Conservation (phyloP, 2,329 filamentous ascomycete genomes). For the Chaetomiaceae sp. region DNA sequence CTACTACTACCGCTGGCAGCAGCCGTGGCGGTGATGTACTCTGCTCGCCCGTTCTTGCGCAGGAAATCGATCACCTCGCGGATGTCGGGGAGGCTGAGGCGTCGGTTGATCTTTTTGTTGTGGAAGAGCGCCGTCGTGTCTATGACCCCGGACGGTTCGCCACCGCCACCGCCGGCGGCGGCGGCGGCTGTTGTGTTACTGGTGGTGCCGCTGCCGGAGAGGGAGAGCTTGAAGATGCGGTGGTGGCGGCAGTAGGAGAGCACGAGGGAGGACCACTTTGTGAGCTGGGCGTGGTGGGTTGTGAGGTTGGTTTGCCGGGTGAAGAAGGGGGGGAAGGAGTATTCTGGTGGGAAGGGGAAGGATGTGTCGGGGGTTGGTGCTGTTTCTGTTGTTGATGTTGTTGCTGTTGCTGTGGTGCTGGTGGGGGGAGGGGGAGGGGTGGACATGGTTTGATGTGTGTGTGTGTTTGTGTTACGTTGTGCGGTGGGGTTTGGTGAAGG, state of each 20-base stretch:
- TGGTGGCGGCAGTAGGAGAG: constrained; percentile 78
- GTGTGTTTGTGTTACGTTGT: no score
- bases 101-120: constrained; percentile 52
- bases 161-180: no score
- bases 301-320: constrained; percentile 71
- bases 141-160: no score
- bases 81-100: constrained; percentile 48
- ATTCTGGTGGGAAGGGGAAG: constrained; percentile 54
- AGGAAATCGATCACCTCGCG: constrained; percentile 58
- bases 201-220: constrained; percentile 51
- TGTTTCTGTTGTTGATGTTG: neutral
- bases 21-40: constrained; percentile 48
- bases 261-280: constrained; percentile 82
- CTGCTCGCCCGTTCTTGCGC: constrained; percentile 55
- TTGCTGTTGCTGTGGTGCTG: no score
- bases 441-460: no score
- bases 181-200: constrained; percentile 31
- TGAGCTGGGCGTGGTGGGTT: constrained; percentile 70
- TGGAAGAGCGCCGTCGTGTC: constrained; percentile 47
- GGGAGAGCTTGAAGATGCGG: constrained; percentile 68
- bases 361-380: constrained; percentile 4
- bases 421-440: no score
- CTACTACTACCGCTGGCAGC: constrained; percentile 10
- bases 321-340: constrained; percentile 82
- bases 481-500: no score